Evolutionary conservation across 1,284 basidiomycete genomes (phyloP), one percentile per base, ranked within the genome.

Genomic region (Ganoderma meredithae): DNA sequence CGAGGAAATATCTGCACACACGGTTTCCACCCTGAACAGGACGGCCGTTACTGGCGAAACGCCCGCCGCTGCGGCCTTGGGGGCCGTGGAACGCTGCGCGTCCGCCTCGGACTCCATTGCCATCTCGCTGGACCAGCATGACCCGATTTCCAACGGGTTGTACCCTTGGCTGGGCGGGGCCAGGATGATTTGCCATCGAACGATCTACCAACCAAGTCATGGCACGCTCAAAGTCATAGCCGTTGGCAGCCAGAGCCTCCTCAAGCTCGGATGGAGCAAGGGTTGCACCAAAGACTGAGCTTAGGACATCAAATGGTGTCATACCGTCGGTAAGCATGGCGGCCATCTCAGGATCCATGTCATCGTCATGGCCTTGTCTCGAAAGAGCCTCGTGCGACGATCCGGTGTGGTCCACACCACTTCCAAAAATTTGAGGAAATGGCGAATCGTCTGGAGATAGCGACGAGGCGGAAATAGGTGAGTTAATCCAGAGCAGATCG

Each of bases 241-340:
- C 94, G 72, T 95, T 93, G 64, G 88, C 86, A 31, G 91, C 90
- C 7, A 99, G 86, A 0, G 97, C 97, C 69, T 98, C 96, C 79
- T 99, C 97, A 3, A 99, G 86, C 76, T 98, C 96, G 7, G 92
- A 92, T 3, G 95, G 91, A 0, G 96, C 93, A 6, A 98, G 86
- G 1, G 94, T 90, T 3, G 94, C 91, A 47, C 94, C 93, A 77
- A 99, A 98, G 44, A 99, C 95, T 43, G 95, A 96, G 75, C 90
- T 92, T 25, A 99, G 89, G 49, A 99, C 95, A 76, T 99, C 97
- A 73, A 99, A 94, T 0, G 97, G 97, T 1, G 97, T 97, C 94
- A 99, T 97, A 43, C 95, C 95, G 73, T 94, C 91, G 0, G 91
- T 92, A 61, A 94, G 84, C 77, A 86, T 80, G n/a, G 84, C 84